Base-by-base conservation (phyloP, 2,329 filamentous ascomycete genomes). In the Drechslerella stenobrocha region DNA sequence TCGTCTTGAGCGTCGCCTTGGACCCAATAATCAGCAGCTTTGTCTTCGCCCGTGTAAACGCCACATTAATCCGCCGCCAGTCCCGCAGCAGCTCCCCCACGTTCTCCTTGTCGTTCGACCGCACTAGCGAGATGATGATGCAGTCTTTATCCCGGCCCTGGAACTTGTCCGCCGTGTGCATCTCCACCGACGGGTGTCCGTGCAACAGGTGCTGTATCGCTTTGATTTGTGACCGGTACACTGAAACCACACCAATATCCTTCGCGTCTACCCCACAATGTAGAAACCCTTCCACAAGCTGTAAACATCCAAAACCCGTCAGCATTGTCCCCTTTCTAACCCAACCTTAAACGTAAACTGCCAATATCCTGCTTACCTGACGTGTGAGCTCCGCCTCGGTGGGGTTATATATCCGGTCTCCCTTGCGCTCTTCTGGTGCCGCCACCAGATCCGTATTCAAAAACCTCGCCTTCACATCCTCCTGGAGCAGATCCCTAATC, bases 121-220 rank as follows among this genome's bases (percentile, higher is more conserved):
- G 84, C 11, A 97, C 93, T 26, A 95, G 86, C 57, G 85, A 89
- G 6, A 98, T 82, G 11, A 98, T 84, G 0, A 97, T 83, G 1
- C 95, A 86, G 74, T 96, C 90, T 75, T 98, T 98, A 77, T 98
- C 93, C 7, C 93, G 84, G 4, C 93, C 93, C 76, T 98, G 93
- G 76, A 96, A 98, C 44, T 92, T 90, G 77, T 98, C 93, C 2
- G 93, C 91, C 0, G 93, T 97, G 77, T 98, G 90, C 82, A 97
- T 90, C 77, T 98, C 93, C 1, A 98, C 85, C 1, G 83, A 82
- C 0, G 80, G 77, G 0, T 80, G 78, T 72, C 81, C 77, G 40
- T 78, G 79, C 28, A 84, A 83, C 30, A 96, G 82, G 70, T 89
- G 88, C 0, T 98, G 81, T 1, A 96, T 80, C 0, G 89, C 86